Evolutionary conservation across 306 rosid genomes (phyloP), one percentile per base, ranked within the genome.

Genomic region (Leucaena leucocephala): DNA sequence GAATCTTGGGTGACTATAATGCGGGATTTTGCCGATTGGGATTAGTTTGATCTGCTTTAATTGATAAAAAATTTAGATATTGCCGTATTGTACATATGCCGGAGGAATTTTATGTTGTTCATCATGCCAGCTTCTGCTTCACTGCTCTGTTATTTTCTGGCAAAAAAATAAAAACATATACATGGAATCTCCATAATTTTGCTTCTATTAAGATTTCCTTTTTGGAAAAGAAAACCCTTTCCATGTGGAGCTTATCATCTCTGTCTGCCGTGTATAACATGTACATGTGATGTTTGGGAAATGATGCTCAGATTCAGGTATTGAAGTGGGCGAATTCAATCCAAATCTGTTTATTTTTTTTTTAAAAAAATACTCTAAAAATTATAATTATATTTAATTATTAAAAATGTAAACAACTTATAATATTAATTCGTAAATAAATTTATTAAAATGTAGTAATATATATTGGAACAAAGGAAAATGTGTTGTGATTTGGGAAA

Each of bases 241-340:
- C 8, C 76, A 74, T 75, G 80, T 72, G 70, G 85, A 64, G 84
- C 78, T 85, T 89, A 85, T 87, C 88, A 72, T 38, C 77, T 35
- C 27, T 49, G 89, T 85, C 87, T 21, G 84, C 77, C 62, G 72
- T 64, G 72, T 81, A 35, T 63, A 83, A 48, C 54, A 78, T 65
- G 27, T 43, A 43, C 50, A 62, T 58, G 64, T 21, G 68, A 67
- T 71, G 82, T 55, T 78, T 91, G 84, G 97, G 96, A 90, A 94
- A 85, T 85, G 92, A 88, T 84, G 94, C 91, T 79, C 81, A 88
- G 69, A 85, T 79, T 90, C 83, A 83, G 86, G 85, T 10, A 8
- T 10, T 8, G 13, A 8, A 44, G 2, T 10, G 13, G 13, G 48
- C 12, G 48, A 44, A 44, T 75, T 78, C n/a, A 74, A 73, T 27